These are phyloP conservation scores for Diplogelasinospora grovesii DNA, from an alignment of 495 filamentous ascomycete genomes.

Conservation along the genomic window DNA sequence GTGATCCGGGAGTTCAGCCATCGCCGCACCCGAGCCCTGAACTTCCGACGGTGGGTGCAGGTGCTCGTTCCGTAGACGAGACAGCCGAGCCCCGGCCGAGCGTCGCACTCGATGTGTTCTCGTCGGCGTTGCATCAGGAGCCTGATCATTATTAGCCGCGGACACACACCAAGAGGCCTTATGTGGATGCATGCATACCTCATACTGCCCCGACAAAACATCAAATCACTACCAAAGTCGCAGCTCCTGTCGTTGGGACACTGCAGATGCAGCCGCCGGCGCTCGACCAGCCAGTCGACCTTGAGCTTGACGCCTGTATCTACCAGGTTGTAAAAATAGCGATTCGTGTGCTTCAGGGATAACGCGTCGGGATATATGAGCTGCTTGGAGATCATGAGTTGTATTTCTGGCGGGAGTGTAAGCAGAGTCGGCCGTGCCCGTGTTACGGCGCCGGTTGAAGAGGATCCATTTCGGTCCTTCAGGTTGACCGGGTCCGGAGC, in stretches of 20 bases:
- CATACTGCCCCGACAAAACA: constrained; percentile 47
- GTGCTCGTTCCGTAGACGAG: constrained; percentile 42
- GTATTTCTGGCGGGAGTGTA: constrained; percentile 56
- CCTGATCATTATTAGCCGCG: constrained; percentile 15
- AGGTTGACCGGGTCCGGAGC: background rate
- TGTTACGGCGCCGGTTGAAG: too few species aligned
- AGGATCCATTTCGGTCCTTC: background rate
- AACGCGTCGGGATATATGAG: constrained; percentile 54
- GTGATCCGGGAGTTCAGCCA: too few species aligned
- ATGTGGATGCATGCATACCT: constrained; percentile 24
- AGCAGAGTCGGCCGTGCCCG: constrained; percentile 1
- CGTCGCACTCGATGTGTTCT: constrained; percentile 49
- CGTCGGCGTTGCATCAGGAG: constrained; percentile 47
- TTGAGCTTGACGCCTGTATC: constrained; percentile 61
- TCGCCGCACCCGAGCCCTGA: constrained; percentile 24
- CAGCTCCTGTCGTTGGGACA: constrained; percentile 44
- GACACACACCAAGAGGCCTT: background rate
- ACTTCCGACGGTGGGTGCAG: constrained; percentile 31
- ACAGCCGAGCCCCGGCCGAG: constrained; percentile 44
- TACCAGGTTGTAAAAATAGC: constrained; percentile 56
- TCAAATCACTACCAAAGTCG: constrained; percentile 44
- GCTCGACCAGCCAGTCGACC: constrained; percentile 59
- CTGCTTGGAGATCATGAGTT: constrained; percentile 43
- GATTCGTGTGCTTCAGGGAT: constrained; percentile 55
- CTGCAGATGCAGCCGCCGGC: constrained; percentile 44